A percentile compares a stretch with the other conserved stretches of the same genome.
phyloP scores from a whole-genome alignment of 164 flowering plant species.

The Aristolochia contorta region DNA sequence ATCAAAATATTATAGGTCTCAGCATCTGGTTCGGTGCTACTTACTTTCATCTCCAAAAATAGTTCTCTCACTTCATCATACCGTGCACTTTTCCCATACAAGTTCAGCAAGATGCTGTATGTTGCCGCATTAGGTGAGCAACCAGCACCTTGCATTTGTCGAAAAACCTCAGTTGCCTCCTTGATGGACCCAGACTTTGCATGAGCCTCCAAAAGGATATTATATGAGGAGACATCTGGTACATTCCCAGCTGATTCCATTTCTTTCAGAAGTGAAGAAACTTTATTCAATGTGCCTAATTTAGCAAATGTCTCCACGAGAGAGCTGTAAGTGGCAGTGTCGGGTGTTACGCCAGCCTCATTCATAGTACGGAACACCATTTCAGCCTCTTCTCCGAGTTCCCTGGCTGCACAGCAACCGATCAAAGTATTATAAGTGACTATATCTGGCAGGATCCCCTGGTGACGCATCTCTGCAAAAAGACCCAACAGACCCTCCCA shows the following conservation, averaged over 20 bases:
- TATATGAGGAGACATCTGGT: slow-evolving; percentile 71
- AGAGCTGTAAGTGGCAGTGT: slow-evolving; percentile 60
- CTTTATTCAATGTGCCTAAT: slow-evolving; percentile 59
- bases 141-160: slow-evolving; percentile 84
- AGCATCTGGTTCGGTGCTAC: slow-evolving; percentile 83
- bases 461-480: slow-evolving; percentile 93
- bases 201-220: slow-evolving; percentile 78
- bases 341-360: slow-evolving; percentile 81
- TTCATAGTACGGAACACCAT: slow-evolving; percentile 94
- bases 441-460: slow-evolving; percentile 81
- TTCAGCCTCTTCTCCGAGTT: slow-evolving; percentile 83
- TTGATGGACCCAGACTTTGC: slow-evolving; percentile 49
- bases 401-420: slow-evolving; percentile 63
- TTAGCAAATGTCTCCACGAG: slow-evolving; percentile 80
- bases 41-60: slow-evolving; percentile 91
- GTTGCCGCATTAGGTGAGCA: slow-evolving; percentile 77
- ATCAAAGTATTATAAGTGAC: slow-evolving; percentile 84
- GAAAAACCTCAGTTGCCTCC: slow-evolving; percentile 75
- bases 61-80: slow-evolving; percentile 83
- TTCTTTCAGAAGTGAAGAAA: slow-evolving; percentile 58
- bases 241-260: slow-evolving; percentile 71
- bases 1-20: slow-evolving; percentile 80
- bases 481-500: slow-evolving; percentile 92
- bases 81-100: slow-evolving; percentile 71
- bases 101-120: slow-evolving; percentile 70